These are phyloP conservation scores for Candida vaughaniae DNA, from an alignment of 805 yeast species.

Conservation along the genomic window DNA sequence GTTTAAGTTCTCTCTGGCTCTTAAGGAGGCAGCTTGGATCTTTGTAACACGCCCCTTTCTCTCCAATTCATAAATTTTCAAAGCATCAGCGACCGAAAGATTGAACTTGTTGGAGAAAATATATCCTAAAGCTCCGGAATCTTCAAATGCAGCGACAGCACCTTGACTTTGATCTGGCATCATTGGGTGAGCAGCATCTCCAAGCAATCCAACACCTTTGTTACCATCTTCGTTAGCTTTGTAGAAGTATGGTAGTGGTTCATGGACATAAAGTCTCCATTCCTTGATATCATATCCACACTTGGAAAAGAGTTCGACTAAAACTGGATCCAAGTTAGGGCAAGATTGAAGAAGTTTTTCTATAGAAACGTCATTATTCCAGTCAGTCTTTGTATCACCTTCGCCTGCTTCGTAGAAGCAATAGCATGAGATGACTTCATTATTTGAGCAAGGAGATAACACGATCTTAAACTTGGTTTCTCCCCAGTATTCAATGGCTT, in stretches of 20 bases:
- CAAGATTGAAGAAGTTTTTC: conserved; percentile 13
- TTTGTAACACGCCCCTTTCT: conserved; percentile 28
- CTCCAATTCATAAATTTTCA: conserved; percentile 21
- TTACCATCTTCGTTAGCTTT: conserved; percentile 14
- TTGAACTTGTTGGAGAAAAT: conserved; percentile 24
- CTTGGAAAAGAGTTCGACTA: conserved; percentile 14
- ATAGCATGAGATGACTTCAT: conserved; percentile 17
- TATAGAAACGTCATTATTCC: conserved; percentile 17
- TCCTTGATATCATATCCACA: conserved; percentile 16
- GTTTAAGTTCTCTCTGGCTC: conserved; percentile 29
- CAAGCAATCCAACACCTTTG: conserved; percentile 18
- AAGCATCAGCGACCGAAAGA: conserved; percentile 19
- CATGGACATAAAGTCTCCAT: conserved; percentile 18
- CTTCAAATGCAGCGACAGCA: conserved; percentile 23
- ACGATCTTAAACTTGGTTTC: conserved; percentile 16
- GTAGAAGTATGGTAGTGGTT: conserved; percentile 17
- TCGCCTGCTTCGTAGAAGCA: conserved; percentile 16
- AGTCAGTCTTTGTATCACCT: conserved; percentile 14
- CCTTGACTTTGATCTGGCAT: conserved; percentile 23
- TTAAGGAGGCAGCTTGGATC: conserved; percentile 28
- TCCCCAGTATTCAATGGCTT: conserved; percentile 18
- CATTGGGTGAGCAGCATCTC: conserved; percentile 27
- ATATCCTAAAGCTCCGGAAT: conserved; percentile 19
- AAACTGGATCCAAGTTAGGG: conserved; percentile 15
- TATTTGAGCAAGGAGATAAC: conserved; percentile 17